These are phyloP conservation scores for Taphrina wiesneri DNA, from an alignment of 1,139 yeast species.

Conservation along the genomic window DNA sequence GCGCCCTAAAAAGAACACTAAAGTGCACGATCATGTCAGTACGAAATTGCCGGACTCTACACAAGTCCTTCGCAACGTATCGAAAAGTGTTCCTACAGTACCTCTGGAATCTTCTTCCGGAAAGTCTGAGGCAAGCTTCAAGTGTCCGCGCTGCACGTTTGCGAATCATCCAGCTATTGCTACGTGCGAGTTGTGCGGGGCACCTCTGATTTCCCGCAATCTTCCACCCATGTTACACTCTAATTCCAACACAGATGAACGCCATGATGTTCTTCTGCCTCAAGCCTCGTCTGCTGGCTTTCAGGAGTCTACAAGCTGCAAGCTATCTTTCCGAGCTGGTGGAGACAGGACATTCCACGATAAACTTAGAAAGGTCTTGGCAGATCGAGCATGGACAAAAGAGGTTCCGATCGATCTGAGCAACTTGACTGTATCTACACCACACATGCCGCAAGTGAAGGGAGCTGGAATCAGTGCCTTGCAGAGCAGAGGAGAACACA, in stretches of 20 bases:
- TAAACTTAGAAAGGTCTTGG: conserved; percentile 12
- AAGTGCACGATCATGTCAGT: background rate
- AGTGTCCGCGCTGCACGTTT: conserved; percentile 83
- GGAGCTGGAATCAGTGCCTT: conserved; percentile 68
- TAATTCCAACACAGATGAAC: conserved; percentile 39
- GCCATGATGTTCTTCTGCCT: conserved; percentile 36
- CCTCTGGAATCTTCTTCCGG: conserved; percentile 39
- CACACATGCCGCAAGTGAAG: background rate
- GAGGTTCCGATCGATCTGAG: conserved; percentile 36
- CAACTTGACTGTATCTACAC: background rate
- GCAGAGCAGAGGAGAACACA: conserved; percentile 60
- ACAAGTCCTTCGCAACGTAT: background rate
- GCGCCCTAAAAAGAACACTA: conserved; percentile 43
- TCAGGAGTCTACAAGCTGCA: conserved; percentile 8
- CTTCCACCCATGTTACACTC: conserved; percentile 42
- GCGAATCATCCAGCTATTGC: conserved; percentile 76
- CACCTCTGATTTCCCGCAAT: conserved; percentile 51
- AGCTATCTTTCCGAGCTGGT: conserved; percentile 7
- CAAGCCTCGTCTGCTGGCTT: background rate
- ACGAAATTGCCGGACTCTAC: background rate
- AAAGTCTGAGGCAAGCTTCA: conserved; percentile 49
- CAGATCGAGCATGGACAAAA: conserved; percentile 18
- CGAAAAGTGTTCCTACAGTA: background rate
- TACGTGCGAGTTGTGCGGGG: conserved; percentile 85
- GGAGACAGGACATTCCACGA: conserved; percentile 33